phyloP scores from a whole-genome alignment of 2,329 filamentous ascomycete species.

The Microdochium paspali region DNA sequence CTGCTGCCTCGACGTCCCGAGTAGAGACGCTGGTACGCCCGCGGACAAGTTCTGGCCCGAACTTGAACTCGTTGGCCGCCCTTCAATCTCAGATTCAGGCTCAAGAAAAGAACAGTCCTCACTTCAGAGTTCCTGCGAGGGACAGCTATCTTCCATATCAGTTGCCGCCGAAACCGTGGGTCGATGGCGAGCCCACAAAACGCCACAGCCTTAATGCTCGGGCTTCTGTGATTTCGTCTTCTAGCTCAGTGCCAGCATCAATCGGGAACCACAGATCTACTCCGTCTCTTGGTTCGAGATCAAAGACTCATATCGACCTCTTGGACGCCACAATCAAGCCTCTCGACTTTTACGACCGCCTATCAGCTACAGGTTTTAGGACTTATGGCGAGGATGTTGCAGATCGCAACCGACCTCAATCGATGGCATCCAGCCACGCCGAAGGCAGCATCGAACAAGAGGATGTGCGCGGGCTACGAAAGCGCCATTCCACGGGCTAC shows the following conservation, averaged over 20 bases:
- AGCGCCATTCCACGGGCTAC: conserved; percentile 13
- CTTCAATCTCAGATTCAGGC: conserved; percentile 3
- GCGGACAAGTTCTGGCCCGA: conserved; percentile 8
- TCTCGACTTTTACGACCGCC: conserved; percentile 35
- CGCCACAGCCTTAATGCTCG: background rate
- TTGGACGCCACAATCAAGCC: conserved; percentile 45
- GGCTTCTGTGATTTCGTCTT: background rate
- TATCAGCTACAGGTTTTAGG: conserved; percentile 38
- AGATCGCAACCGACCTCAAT: conserved; percentile 37
- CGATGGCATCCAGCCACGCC: background rate
- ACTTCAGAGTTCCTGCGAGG: conserved; percentile 16
- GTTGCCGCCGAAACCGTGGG: background rate
- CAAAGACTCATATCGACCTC: conserved; percentile 33
- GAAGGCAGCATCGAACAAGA: conserved; percentile 8
- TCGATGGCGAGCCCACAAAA: background rate
- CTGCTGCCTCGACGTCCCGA: conserved; percentile 11
- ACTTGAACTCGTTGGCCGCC: conserved; percentile 2
- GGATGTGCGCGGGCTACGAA: conserved; percentile 6
- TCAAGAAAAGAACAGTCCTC: conserved; percentile 13
- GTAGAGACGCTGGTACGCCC: conserved; percentile 3
- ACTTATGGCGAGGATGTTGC: conserved; percentile 58
- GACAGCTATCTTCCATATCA: conserved; percentile 2
- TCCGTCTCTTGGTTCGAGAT: background rate
- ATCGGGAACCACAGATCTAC: background rate
- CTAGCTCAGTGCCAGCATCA: background rate